Evolutionary conservation across 768 basidiomycete species (phyloP).

Genomic region (Porpolomopsis calyptriformis): DNA sequence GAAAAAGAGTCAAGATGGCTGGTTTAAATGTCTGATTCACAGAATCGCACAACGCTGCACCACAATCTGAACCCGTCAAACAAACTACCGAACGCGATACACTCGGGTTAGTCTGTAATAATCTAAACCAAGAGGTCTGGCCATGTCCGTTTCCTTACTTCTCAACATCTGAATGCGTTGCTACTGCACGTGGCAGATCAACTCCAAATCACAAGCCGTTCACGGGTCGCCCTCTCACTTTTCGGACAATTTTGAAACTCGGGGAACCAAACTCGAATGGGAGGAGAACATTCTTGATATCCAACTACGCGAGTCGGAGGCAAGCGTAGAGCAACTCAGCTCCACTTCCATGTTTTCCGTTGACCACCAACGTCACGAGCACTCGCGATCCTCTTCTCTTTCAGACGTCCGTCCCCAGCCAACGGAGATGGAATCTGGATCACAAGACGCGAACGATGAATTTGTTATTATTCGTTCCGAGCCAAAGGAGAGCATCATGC

Average conservation of each 20-base stretch:
- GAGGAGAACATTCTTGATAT: slow-evolving; percentile 49
- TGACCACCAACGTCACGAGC: slow-evolving; percentile 26
- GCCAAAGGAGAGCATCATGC: neutral
- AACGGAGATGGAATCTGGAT: slow-evolving; percentile 31
- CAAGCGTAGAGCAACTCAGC: slow-evolving; percentile 25
- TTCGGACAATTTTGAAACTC: slow-evolving; percentile 36
- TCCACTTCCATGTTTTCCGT: slow-evolving; percentile 18
- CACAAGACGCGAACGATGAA: slow-evolving; percentile 50
- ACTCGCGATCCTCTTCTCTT: slow-evolving; percentile 50
- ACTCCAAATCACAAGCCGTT: slow-evolving; percentile 44
- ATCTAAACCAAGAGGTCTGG: slow-evolving; percentile 36
- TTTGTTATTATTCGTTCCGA: slow-evolving; percentile 4
- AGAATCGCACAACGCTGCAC: slow-evolving; percentile 42
- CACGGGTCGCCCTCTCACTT: slow-evolving; percentile 44
- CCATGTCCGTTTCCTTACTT: neutral
- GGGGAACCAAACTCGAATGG: slow-evolving; percentile 37
- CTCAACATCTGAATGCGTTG: slow-evolving; percentile 5
- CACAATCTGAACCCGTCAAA: slow-evolving; percentile 32
- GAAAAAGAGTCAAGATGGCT: neutral
- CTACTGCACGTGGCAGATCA: slow-evolving; percentile 53
- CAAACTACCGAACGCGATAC: slow-evolving; percentile 35
- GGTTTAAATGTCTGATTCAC: neutral
- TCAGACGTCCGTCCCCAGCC: slow-evolving; percentile 43
- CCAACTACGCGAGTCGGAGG: slow-evolving; percentile 50
- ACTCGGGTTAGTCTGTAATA: slow-evolving; percentile 31